Percentiles rank a stretch among this genome's conserved stretches.
Conservation (phyloP, 495 filamentous ascomycete species). For the Tetracladium setigerum region DNA sequence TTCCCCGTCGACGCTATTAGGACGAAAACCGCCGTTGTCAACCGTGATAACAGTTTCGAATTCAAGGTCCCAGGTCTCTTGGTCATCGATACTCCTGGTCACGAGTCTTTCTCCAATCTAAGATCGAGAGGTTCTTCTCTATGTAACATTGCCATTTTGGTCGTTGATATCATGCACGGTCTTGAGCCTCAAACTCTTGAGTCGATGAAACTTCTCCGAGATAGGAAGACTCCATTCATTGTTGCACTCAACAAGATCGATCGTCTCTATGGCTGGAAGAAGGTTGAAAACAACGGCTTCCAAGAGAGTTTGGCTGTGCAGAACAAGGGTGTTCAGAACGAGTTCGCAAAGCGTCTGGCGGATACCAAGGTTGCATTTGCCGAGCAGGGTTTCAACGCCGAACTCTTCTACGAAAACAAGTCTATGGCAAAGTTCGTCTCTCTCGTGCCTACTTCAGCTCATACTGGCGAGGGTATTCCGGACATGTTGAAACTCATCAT, state of each 20-base stretch:
- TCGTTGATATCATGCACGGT: constrained; percentile 99
- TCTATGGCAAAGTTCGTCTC: constrained; percentile 90
- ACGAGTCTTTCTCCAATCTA: constrained; percentile 99
- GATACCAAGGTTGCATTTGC: constrained; percentile 89
- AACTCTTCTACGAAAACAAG: constrained; percentile 96
- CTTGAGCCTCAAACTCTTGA: constrained; percentile 97
- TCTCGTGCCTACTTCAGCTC: constrained; percentile 90
- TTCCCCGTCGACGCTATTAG: constrained; percentile 93
- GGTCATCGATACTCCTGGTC: constrained; percentile 97
- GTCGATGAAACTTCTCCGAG: constrained; percentile 89
- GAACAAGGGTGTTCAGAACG: constrained; percentile 88
- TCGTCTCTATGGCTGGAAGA: constrained; percentile 97
- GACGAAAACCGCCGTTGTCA: constrained; percentile 89
- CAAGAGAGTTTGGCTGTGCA: constrained; percentile 83
- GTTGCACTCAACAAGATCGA: constrained; percentile 99
- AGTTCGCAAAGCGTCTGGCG: constrained; percentile 86
- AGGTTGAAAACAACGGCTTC: constrained; percentile 97
- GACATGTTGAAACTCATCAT: constrained; percentile 97
- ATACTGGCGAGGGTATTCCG: constrained; percentile 97
- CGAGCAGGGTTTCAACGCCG: constrained; percentile 96
- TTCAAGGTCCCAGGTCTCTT: constrained; percentile 97
- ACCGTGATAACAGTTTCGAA: constrained; percentile 81
- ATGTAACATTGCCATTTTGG: constrained; percentile 98
- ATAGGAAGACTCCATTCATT: constrained; percentile 95
- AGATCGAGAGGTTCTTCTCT: constrained; percentile 93